These are phyloP conservation scores for Exserohilum rostratum DNA, from an alignment of 2,329 filamentous ascomycete species.

Conservation along the genomic window DNA sequence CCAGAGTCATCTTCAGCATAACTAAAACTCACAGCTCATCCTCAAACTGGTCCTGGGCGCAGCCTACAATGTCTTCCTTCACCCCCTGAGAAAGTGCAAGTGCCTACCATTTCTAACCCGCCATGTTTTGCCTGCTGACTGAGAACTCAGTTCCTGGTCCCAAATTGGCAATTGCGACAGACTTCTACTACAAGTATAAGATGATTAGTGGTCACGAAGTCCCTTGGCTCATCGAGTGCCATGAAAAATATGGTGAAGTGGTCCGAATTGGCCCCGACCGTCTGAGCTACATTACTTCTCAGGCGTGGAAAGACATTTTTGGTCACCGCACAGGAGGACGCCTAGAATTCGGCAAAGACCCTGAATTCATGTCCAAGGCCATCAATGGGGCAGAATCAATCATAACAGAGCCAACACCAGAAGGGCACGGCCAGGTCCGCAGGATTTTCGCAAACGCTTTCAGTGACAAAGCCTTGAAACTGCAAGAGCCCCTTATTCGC, in stretches of 20 bases:
- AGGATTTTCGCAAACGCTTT: constrained; percentile 40
- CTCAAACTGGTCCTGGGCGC: background rate
- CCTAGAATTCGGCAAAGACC: background rate
- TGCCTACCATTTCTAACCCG: background rate
- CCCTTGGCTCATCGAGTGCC: background rate
- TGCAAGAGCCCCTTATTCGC: constrained; percentile 45
- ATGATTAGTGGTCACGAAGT: background rate
- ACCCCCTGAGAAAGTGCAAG: constrained; percentile 4
- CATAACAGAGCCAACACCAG: background rate
- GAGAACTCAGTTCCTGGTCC: background rate
- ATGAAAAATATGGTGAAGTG: constrained; percentile 12
- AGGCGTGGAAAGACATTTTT: constrained; percentile 17
- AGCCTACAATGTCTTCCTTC: constrained; percentile 2
- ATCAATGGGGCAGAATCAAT: background rate
- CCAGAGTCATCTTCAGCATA: background rate
- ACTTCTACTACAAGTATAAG: background rate
- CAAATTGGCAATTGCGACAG: background rate
- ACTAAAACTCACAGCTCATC: background rate
- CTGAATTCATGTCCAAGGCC: background rate
- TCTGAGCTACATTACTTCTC: constrained; percentile 5
- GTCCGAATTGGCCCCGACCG: constrained; percentile 8
- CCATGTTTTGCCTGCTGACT: background rate
- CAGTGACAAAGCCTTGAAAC: constrained; percentile 41
- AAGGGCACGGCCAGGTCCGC: background rate
- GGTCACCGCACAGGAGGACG: background rate